Evolutionary conservation across 345 rosid genomes (phyloP).

Genomic region (Toxicodendron radicans): DNA sequence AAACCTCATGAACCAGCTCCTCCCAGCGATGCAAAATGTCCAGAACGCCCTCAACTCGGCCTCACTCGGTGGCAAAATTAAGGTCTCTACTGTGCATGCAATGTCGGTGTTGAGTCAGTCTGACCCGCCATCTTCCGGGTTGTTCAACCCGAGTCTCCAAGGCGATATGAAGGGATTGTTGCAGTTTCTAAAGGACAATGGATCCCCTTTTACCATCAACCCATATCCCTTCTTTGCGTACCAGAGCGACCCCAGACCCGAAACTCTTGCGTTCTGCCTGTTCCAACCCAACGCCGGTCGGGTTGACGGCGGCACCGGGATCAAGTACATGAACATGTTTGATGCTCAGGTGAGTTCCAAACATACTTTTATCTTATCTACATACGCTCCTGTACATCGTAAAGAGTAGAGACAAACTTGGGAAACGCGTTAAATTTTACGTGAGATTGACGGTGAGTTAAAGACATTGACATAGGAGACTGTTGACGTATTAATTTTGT

Average conservation of each 20-base stretch:
- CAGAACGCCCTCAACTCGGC: slow-evolving; percentile 70
- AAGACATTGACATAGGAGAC: background rate
- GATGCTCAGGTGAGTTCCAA: slow-evolving; percentile 77
- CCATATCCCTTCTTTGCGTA: slow-evolving; percentile 97
- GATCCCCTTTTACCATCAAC: slow-evolving; percentile 76
- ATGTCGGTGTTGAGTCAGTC: slow-evolving; percentile 79
- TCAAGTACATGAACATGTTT: slow-evolving; percentile 92
- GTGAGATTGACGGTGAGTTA: background rate
- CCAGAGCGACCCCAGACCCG: slow-evolving; percentile 83
- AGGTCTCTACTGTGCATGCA: slow-evolving; percentile 87
- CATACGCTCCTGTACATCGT: too few relatives aligned
- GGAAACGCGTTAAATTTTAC: background rate
- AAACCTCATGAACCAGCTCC: slow-evolving; percentile 63
- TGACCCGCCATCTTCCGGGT: slow-evolving; percentile 87
- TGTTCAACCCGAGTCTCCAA: slow-evolving; percentile 52
- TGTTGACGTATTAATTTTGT: background rate
- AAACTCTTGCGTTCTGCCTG: slow-evolving; percentile 78
- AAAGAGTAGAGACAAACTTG: background rate
- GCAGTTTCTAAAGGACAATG: slow-evolving; percentile 64
- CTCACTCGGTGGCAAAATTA: slow-evolving; percentile 70
- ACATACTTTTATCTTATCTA: background rate
- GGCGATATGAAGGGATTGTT: slow-evolving; percentile 57
- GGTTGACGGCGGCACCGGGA: slow-evolving; percentile 70
- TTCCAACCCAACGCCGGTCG: slow-evolving; percentile 94
- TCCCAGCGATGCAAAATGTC: slow-evolving; percentile 85